Evolutionary conservation across 805 yeast genomes (phyloP).

Genomic region (Pichia exigua): DNA sequence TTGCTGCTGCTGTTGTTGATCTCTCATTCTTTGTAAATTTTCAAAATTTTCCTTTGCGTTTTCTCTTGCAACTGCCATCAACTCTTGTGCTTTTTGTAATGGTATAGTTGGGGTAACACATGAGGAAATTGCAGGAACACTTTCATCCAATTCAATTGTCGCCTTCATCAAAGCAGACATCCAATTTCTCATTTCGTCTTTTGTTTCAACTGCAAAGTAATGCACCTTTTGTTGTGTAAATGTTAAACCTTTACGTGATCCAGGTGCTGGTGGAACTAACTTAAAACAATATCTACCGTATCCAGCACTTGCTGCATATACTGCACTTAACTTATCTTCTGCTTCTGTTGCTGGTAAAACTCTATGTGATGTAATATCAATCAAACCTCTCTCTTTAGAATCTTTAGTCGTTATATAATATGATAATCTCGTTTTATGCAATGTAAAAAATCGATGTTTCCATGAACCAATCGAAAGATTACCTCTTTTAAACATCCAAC

Average conservation of each 20-base stretch:
- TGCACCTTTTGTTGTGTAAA: slow-evolving; percentile 96
- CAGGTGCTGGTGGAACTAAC: slow-evolving; percentile 95
- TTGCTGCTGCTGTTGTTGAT: slow-evolving; percentile 13
- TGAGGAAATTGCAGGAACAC: slow-evolving; percentile 85
- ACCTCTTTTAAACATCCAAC: slow-evolving; percentile 96
- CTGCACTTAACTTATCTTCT: slow-evolving; percentile 71
- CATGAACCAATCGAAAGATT: slow-evolving; percentile 80
- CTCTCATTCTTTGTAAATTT: slow-evolving; percentile 34
- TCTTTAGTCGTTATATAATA: slow-evolving; percentile 77
- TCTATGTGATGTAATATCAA: slow-evolving; percentile 91
- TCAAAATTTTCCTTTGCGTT: slow-evolving; percentile 51
- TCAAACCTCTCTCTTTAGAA: slow-evolving; percentile 80
- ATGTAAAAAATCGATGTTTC: slow-evolving; percentile 78
- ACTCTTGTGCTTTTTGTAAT: slow-evolving; percentile 75
- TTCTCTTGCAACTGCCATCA: slow-evolving; percentile 76
- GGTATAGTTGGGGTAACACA: slow-evolving; percentile 95
- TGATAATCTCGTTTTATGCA: slow-evolving; percentile 89
- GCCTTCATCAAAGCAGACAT: slow-evolving; percentile 91
- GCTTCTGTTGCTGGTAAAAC: slow-evolving; percentile 72
- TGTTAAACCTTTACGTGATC: slow-evolving; percentile 87
- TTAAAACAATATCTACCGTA: slow-evolving; percentile 92
- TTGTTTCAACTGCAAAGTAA: slow-evolving; percentile 88
- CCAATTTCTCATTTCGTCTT: slow-evolving; percentile 92
- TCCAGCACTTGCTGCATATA: slow-evolving; percentile 90
- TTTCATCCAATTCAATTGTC: slow-evolving; percentile 90